Evolutionary conservation across 2,329 filamentous ascomycete genomes (phyloP).

Genomic region (Penicillium rolfsii): DNA sequence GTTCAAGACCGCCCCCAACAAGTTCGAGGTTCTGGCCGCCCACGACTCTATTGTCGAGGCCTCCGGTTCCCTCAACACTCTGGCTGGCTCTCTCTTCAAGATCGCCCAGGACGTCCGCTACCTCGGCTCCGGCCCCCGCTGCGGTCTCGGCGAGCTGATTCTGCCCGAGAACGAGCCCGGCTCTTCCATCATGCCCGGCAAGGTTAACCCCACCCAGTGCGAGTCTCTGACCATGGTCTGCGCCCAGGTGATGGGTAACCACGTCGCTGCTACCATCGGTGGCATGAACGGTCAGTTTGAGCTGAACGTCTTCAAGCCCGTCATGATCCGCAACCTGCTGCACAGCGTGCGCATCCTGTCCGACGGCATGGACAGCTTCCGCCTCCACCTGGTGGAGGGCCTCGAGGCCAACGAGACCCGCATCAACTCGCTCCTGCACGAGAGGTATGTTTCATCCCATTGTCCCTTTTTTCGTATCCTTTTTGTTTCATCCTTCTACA

Average conservation of each 20-base stretch:
- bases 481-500: not conserved
- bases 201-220: slow-evolving; percentile 98
- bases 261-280: slow-evolving; percentile 87
- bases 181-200: slow-evolving; percentile 98
- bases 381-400: slow-evolving; percentile 87
- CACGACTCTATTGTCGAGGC: slow-evolving; percentile 97
- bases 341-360: slow-evolving; percentile 87
- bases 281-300: slow-evolving; percentile 99
- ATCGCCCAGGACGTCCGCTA: slow-evolving; percentile 98
- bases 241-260: slow-evolving; percentile 96
- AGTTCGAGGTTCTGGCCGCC: slow-evolving; percentile 94
- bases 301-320: slow-evolving; percentile 97
- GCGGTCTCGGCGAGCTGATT: slow-evolving; percentile 88
- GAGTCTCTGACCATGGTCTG: slow-evolving; percentile 98
- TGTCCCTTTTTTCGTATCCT: not conserved
- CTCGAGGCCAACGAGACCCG: slow-evolving; percentile 92
- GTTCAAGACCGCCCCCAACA: slow-evolving; percentile 97
- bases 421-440: slow-evolving; percentile 86
- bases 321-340: slow-evolving; percentile 91
- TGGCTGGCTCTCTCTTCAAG: slow-evolving; percentile 91
- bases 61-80: slow-evolving; percentile 88
- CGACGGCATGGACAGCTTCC: slow-evolving; percentile 93
- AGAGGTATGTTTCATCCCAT: slow-evolving; percentile 67
- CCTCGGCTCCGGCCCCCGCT: slow-evolving; percentile 92
- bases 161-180: slow-evolving; percentile 98